Conservation (phyloP, 176 grass and related monocot genomes). For the Poa pratensis region DNA sequence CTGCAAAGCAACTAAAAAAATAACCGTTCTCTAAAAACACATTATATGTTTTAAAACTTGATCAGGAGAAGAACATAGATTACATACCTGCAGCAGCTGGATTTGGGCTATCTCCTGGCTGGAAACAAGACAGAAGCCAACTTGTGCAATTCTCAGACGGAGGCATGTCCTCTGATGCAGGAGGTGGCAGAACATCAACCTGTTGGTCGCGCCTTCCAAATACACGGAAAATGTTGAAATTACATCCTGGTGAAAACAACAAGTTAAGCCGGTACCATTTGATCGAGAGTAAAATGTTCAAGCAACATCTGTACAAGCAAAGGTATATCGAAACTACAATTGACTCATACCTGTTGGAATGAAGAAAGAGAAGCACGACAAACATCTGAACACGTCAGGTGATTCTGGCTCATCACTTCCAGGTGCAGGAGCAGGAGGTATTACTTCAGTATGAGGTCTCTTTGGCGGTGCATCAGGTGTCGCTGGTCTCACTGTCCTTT, state of each 20-base stretch:
- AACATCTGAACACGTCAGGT: conserved; percentile 76
- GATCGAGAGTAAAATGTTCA: conserved; percentile 4
- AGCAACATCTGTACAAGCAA: conserved; percentile 20
- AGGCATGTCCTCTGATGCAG: conserved; percentile 33
- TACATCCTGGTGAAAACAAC: conserved; percentile 61
- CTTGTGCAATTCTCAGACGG: conserved; percentile 50
- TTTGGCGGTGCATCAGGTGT: conserved; percentile 41
- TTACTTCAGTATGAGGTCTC: conserved; percentile 40
- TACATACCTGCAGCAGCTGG: conserved; percentile 39
- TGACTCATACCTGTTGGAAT: conserved; percentile 70
- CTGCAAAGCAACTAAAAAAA: neutral
- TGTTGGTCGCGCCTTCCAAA: conserved; percentile 52
- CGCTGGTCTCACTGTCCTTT: conserved; percentile 53
- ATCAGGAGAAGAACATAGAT: conserved; percentile 8
- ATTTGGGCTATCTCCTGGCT: conserved; percentile 44
- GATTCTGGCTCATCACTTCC: conserved; percentile 35
- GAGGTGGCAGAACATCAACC: conserved; percentile 38
- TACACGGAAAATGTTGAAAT: conserved; percentile 75
- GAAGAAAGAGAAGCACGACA: conserved; percentile 94
- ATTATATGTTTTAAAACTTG: neutral
- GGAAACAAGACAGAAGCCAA: conserved; percentile 72
- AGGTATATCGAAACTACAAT: neutral
- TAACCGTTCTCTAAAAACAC: neutral
- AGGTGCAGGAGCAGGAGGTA: conserved; percentile 1
- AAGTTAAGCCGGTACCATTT: neutral